A percentile compares a stretch with the other conserved stretches of the same genome.
phyloP scores from a whole-genome alignment of 192 early-diverging fungal species.

The Gaertneriomyces semiglobifer region DNA sequence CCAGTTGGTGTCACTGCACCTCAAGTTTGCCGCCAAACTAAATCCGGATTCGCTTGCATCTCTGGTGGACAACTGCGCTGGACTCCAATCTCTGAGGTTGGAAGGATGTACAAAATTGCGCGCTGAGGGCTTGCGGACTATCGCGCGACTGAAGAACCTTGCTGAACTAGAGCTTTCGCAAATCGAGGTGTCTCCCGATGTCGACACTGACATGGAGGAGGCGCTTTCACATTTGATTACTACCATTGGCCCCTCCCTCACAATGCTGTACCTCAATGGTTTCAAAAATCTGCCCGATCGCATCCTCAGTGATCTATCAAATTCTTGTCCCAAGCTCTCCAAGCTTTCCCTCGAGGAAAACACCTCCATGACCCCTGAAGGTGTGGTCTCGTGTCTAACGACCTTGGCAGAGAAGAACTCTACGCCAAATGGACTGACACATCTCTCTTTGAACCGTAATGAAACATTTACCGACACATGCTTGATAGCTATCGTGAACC shows the following conservation, averaged over 20 bases:
- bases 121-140: constrained; percentile 39
- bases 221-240: constrained; percentile 44
- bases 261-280: constrained; percentile 51
- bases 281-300: constrained; percentile 21
- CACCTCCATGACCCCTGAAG: constrained; percentile 57
- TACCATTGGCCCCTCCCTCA: constrained; percentile 45
- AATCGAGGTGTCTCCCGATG: constrained; percentile 29
- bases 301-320: constrained; percentile 4
- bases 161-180: constrained; percentile 39
- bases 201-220: constrained; percentile 26
- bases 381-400: constrained; percentile 25
- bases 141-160: constrained; percentile 41
- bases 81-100: constrained; percentile 50
- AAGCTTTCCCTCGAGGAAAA: constrained; percentile 63
- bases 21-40: constrained; percentile 43
- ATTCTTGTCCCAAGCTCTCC: constrained; percentile 55
- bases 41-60: constrained; percentile 5
- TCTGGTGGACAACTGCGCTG: constrained; percentile 27
- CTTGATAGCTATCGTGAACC: constrained; percentile 53
- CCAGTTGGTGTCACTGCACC: constrained; percentile 41
- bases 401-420: too few species aligned
- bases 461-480: constrained; percentile 61
- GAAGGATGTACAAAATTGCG: constrained; percentile 58
- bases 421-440: constrained; percentile 31
- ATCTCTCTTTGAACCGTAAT: constrained; percentile 63